Evolutionary conservation across 176 grass and related monocot species (phyloP).

Genomic region (Miscanthus lutarioriparius): DNA sequence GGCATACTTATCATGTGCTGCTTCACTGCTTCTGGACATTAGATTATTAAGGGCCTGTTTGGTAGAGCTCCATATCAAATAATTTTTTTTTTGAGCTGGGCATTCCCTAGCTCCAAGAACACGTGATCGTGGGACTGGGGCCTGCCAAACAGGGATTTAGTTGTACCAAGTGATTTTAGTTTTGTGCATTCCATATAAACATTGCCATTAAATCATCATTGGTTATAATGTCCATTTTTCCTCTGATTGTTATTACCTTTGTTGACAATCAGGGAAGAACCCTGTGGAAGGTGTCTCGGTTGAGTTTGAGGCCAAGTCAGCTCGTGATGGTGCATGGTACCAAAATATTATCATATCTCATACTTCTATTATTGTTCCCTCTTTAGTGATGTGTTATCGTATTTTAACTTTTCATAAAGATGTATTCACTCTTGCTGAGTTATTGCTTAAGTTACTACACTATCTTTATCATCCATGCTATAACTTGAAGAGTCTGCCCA

Average conservation of each 20-base stretch:
- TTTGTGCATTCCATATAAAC: background rate
- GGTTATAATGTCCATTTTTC: background rate
- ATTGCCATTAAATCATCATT: background rate
- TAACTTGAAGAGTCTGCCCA: background rate
- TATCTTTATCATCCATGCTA: background rate
- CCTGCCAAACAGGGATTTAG: background rate
- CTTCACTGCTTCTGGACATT: background rate
- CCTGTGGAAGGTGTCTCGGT: slow-evolving; percentile 42
- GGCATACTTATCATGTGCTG: background rate
- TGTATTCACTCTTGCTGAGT: background rate
- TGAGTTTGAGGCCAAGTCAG: slow-evolving; percentile 87
- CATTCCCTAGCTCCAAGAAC: background rate
- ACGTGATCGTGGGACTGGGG: background rate
- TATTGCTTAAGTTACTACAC: background rate
- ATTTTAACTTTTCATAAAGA: background rate
- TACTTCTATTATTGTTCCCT: background rate
- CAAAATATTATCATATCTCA: background rate
- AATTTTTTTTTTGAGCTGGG: background rate
- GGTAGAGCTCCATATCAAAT: background rate
- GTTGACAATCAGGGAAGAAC: slow-evolving; percentile 43
- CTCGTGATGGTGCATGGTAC: slow-evolving; percentile 85
- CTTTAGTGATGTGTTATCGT: background rate
- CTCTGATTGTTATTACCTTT: background rate
- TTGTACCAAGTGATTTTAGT: background rate
- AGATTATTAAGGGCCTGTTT: background rate